Evolutionary conservation across 2,329 filamentous ascomycete species (phyloP).

Genomic region (Fusarium udum): DNA sequence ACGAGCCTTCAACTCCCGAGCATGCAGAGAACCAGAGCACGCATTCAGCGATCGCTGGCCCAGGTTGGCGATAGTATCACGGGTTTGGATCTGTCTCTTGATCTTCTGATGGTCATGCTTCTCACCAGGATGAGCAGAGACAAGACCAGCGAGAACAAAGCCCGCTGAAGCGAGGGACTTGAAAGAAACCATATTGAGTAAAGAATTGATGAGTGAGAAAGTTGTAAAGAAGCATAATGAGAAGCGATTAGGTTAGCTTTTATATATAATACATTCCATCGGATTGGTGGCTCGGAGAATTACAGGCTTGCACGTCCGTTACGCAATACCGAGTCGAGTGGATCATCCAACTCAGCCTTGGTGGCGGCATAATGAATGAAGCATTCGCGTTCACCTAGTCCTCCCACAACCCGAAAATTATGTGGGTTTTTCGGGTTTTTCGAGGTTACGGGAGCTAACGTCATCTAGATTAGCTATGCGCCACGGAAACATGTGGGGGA

Average conservation of each 20-base stretch:
- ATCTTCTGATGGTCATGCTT: conserved; percentile 7
- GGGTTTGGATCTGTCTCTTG: conserved; percentile 12
- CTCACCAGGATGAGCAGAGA: neutral
- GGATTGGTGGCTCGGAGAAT: neutral
- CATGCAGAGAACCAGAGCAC: neutral
- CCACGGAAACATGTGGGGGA: neutral
- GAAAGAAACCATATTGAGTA: neutral
- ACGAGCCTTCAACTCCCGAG: neutral
- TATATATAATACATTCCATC: neutral
- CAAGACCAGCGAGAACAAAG: neutral
- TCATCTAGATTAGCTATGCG: neutral
- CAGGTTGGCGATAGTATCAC: neutral
- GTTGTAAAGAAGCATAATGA: neutral
- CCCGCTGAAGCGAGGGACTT: neutral
- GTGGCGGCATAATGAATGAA: neutral
- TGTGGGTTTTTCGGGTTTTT: neutral
- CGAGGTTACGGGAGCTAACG: neutral
- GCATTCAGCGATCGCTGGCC: neutral
- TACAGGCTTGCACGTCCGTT: neutral
- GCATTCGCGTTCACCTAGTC: neutral
- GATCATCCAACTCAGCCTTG: neutral
- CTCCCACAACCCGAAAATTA: neutral
- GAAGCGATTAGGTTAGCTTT: neutral
- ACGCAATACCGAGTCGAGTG: neutral
- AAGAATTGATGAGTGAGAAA: neutral